phyloP scores from a whole-genome alignment of 73 alveolate species.

The Uronychia binucleata region DNA sequence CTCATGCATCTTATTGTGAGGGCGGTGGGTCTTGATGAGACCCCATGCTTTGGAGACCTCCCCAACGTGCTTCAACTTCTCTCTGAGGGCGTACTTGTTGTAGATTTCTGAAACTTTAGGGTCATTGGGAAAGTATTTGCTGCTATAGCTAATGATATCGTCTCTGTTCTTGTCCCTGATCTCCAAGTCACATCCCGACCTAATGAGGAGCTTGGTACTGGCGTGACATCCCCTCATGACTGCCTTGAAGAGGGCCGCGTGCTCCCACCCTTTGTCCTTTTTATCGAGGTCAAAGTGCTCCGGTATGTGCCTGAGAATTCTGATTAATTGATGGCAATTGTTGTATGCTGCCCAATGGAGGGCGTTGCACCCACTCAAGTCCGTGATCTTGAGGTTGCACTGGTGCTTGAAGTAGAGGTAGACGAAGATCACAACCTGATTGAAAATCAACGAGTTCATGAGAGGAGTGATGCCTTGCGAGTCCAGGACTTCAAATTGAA shows the following conservation, averaged over 20 bases:
- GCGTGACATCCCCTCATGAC: neutral
- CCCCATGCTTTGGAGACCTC: neutral
- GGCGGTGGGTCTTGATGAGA: neutral
- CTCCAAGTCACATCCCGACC: neutral
- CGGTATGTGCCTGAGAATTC: neutral
- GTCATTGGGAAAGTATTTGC: neutral
- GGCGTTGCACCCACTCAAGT: neutral
- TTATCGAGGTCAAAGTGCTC: neutral
- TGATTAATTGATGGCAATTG: neutral
- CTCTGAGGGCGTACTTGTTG: neutral
- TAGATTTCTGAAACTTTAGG: neutral
- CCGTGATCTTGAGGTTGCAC: neutral
- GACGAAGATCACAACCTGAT: neutral
- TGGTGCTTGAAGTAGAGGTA: slow-evolving; percentile 11
- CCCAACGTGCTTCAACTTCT: neutral
- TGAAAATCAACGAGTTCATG: neutral
- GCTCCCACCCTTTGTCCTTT: neutral
- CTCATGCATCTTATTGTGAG: neutral
- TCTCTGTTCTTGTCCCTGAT: neutral
- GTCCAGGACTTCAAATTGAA: slow-evolving; percentile 1
- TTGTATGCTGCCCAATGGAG: slow-evolving; percentile 7
- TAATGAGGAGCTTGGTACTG: neutral
- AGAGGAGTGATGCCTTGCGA: slow-evolving; percentile 12
- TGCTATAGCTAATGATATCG: neutral
- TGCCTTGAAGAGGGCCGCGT: neutral